Conservation (phyloP, 208 protist species). For the Naegleria fowleri region DNA sequence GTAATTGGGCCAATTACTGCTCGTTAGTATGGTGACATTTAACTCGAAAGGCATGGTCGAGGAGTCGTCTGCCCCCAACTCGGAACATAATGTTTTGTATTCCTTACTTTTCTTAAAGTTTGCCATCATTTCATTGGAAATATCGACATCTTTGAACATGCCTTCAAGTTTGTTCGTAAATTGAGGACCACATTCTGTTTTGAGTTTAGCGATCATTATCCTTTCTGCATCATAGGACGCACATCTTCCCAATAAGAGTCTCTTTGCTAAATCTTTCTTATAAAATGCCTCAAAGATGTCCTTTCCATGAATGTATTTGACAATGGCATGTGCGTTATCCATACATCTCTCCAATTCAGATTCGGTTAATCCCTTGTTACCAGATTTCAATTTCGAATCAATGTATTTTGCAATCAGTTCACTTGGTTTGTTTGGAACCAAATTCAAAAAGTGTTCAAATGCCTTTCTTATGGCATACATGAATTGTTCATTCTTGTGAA, state of each 20-base stretch:
- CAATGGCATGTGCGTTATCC: background rate
- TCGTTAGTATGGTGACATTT: slow-evolving; percentile 65
- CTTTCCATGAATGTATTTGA: slow-evolving; percentile 54
- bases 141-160: slow-evolving; percentile 83
- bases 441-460: slow-evolving; percentile 74
- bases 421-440: slow-evolving; percentile 66
- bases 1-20: slow-evolving; percentile 68
- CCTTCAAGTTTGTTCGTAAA: slow-evolving; percentile 91
- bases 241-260: slow-evolving; percentile 74
- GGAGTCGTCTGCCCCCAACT: background rate
- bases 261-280: slow-evolving; percentile 81
- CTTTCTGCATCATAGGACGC: slow-evolving; percentile 72
- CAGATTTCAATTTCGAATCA: slow-evolving; percentile 68
- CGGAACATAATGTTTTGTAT: background rate
- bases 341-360: slow-evolving; percentile 13
- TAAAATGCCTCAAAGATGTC: slow-evolving; percentile 93
- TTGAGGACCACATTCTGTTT: slow-evolving; percentile 76
- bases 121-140: slow-evolving; percentile 53
- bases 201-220: slow-evolving; percentile 78
- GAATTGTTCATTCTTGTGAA: slow-evolving; percentile 45
- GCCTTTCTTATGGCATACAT: slow-evolving; percentile 67
- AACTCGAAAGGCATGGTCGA: background rate
- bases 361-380: slow-evolving; percentile 47
- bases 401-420: slow-evolving; percentile 82
- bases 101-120: slow-evolving; percentile 15